Evolutionary conservation across 805 yeast species (phyloP).

Genomic region (Barnettozyma californica): DNA sequence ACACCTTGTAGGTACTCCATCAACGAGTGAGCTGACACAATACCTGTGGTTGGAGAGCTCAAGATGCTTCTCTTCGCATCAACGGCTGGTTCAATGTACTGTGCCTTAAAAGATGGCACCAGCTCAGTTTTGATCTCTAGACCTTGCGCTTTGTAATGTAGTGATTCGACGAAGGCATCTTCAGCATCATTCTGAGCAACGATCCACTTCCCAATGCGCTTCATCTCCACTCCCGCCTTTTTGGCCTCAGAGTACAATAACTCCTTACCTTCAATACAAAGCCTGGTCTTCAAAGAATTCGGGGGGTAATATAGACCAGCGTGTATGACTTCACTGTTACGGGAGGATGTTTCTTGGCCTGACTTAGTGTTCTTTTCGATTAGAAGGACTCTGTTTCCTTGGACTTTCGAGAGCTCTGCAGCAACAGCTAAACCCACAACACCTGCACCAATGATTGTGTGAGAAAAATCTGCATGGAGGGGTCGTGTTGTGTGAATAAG

Average conservation of each 20-base stretch:
- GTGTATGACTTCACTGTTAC: slow-evolving; percentile 91
- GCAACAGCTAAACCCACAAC: slow-evolving; percentile 81
- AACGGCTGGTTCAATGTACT: slow-evolving; percentile 58
- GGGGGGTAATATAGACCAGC: slow-evolving; percentile 83
- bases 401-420: slow-evolving; percentile 48
- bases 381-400: slow-evolving; percentile 50
- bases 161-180: slow-evolving; percentile 47
- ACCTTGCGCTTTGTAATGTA: slow-evolving; percentile 44
- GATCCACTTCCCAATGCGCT: slow-evolving; percentile 76
- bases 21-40: slow-evolving; percentile 73
- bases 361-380: slow-evolving; percentile 60
- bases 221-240: slow-evolving; percentile 49
- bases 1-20: slow-evolving; percentile 52
- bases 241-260: slow-evolving; percentile 48
- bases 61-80: slow-evolving; percentile 56
- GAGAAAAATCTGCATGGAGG: slow-evolving; percentile 48
- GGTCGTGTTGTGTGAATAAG: slow-evolving; percentile 14
- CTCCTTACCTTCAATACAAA: slow-evolving; percentile 74
- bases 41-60: slow-evolving; percentile 80
- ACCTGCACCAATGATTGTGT: slow-evolving; percentile 79
- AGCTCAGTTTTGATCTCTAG: slow-evolving; percentile 58
- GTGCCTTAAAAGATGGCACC: slow-evolving; percentile 41
- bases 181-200: slow-evolving; percentile 75
- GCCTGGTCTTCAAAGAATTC: slow-evolving; percentile 55
- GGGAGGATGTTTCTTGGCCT: slow-evolving; percentile 81